These are phyloP conservation scores for Colletotrichum musae DNA, from an alignment of 2,329 filamentous ascomycete species.

Conservation along the genomic window DNA sequence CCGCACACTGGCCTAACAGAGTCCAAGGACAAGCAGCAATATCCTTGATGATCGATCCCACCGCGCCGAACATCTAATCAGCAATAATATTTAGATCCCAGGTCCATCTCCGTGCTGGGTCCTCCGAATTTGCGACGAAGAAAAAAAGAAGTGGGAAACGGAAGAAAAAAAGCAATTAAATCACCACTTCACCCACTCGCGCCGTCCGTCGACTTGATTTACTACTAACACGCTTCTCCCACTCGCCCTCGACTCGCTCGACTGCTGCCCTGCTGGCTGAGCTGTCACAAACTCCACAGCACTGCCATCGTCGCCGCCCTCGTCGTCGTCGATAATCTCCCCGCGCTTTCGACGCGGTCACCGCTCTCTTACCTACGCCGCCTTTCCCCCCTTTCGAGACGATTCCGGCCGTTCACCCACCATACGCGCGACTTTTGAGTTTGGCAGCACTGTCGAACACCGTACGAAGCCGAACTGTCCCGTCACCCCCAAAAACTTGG, in stretches of 20 bases:
- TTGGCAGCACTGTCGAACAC: constrained; percentile 26
- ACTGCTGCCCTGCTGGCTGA: constrained; percentile 10
- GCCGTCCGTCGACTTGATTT: constrained; percentile 19
- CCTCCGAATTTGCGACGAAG: constrained; percentile 29
- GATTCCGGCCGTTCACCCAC: constrained; percentile 14
- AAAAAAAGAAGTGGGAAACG: constrained; percentile 32
- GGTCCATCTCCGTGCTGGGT: constrained; percentile 36
- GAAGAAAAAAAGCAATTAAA: constrained; percentile 25
- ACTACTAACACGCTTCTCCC: constrained; percentile 11
- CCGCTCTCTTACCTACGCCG: neutral
- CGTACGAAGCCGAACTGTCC: constrained; percentile 33
- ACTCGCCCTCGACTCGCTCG: neutral
- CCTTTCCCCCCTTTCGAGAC: constrained; percentile 1
- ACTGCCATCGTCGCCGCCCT: constrained; percentile 1
- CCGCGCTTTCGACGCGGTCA: neutral
- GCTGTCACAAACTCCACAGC: constrained; percentile 7
- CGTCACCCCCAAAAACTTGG: constrained; percentile 18
- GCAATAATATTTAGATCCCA: constrained; percentile 34
- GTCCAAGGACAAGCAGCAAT: constrained; percentile 35
- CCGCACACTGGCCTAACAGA: constrained; percentile 34
- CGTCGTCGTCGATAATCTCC: neutral
- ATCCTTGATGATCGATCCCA: constrained; percentile 41
- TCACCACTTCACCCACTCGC: constrained; percentile 20
- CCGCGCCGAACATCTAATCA: constrained; percentile 36
- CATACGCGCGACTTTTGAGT: constrained; percentile 20